Evolutionary conservation across 495 filamentous ascomycete species (phyloP).

Genomic region (Penicillium cosmopolitanum): DNA sequence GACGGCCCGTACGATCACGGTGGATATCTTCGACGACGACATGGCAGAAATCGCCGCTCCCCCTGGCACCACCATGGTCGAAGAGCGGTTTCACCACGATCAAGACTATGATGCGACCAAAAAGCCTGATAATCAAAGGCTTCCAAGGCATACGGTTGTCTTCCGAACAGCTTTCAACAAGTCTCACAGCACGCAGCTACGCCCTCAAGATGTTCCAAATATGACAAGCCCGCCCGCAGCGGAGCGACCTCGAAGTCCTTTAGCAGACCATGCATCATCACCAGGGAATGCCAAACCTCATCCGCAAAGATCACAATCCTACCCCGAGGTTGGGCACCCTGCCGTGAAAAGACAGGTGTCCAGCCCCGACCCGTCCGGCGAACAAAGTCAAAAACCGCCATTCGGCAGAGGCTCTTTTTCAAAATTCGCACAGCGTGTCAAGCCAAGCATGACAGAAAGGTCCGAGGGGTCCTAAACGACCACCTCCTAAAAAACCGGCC

Average conservation of each 20-base stretch:
- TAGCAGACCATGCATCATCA: constrained; percentile 5
- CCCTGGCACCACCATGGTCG: constrained; percentile 67
- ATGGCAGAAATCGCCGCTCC: constrained; percentile 63
- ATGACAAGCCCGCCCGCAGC: constrained; percentile 6
- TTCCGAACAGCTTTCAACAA: constrained; percentile 51
- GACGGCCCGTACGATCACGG: constrained; percentile 71
- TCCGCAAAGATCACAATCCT: constrained; percentile 3
- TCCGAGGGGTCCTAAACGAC: constrained; percentile 29
- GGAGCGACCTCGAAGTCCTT: constrained; percentile 4
- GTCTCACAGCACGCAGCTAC: constrained; percentile 44
- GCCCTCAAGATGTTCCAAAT: constrained; percentile 20
- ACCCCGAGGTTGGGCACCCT: constrained; percentile 7
- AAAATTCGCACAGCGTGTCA: constrained; percentile 44
- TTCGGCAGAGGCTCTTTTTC: constrained; percentile 35
- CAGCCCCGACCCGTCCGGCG: constrained; percentile 5
- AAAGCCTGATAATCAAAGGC: constrained; percentile 18
- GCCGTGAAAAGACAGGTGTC: background rate
- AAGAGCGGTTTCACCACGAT: constrained; percentile 55
- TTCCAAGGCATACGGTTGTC: constrained; percentile 48
- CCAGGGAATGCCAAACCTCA: constrained; percentile 1
- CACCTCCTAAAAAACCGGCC: constrained; percentile 22
- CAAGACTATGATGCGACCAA: constrained; percentile 27
- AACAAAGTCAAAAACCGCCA: constrained; percentile 22
- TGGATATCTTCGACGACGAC: constrained; percentile 68
- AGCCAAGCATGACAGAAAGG: constrained; percentile 30